These are phyloP conservation scores for Coemansia sp. DNA, from an alignment of 192 early-diverging fungal species.

Conservation along the genomic window DNA sequence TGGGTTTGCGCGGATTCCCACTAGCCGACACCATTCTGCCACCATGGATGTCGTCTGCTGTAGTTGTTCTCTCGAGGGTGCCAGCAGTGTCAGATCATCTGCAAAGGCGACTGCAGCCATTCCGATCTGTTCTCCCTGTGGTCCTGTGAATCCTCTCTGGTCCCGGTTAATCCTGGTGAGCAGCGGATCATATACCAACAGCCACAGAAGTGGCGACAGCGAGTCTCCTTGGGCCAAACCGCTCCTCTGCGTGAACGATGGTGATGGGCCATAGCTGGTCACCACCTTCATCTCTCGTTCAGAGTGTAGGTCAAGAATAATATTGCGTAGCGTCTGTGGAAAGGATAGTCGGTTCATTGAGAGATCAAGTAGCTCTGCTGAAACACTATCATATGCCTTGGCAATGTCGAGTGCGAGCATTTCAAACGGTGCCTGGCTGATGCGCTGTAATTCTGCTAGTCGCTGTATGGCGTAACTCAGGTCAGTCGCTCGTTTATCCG, in stretches of 20 bases:
- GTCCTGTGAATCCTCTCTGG: neutral
- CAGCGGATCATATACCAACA: conserved; percentile 12
- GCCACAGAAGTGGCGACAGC: conserved; percentile 16
- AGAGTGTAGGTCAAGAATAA: conserved; percentile 4
- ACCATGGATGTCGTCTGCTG: conserved; percentile 1
- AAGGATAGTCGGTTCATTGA: neutral
- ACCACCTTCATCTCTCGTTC: neutral
- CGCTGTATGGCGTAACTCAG: conserved; percentile 7
- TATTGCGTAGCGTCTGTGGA: neutral
- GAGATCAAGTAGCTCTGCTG: neutral
- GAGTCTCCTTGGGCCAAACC: conserved; percentile 13
- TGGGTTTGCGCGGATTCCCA: neutral
- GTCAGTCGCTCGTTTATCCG: conserved; percentile 11
- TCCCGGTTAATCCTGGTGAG: neutral
- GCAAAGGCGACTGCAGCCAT: conserved; percentile 8
- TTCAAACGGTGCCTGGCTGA: neutral
- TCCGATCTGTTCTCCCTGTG: neutral
- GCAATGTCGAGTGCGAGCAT: conserved; percentile 16
- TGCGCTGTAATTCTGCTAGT: neutral
- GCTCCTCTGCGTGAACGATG: conserved; percentile 8
- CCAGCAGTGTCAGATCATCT: conserved; percentile 13
- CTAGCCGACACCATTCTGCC: conserved; percentile 1
- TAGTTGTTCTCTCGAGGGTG: neutral
- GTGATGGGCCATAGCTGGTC: neutral
- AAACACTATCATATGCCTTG: conserved; percentile 19